These are phyloP conservation scores for Pachyrhizus erosus DNA, from an alignment of 306 rosid species.

Conservation along the genomic window DNA sequence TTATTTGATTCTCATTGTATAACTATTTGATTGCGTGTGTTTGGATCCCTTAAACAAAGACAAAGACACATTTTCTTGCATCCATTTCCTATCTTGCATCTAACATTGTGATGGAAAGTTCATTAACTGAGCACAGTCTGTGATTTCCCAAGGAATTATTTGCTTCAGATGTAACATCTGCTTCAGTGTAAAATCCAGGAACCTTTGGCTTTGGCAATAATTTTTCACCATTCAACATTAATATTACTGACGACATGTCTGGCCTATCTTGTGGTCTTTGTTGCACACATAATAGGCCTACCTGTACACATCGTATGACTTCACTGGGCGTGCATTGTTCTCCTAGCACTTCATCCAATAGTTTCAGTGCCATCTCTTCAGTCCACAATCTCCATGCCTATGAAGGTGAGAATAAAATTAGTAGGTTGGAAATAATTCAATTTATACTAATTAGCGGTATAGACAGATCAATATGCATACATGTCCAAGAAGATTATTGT, in stretches of 20 bases:
- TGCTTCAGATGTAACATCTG: not conserved
- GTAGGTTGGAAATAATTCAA: not conserved
- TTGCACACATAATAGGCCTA: constrained; percentile 31
- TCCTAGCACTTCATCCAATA: not conserved
- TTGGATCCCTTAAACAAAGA: not conserved
- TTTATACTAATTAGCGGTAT: not conserved
- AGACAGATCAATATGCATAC: not conserved
- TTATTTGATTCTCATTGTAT: not conserved
- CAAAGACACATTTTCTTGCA: not conserved
- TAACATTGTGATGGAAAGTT: not conserved
- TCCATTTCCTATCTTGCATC: constrained; percentile 18
- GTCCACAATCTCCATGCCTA: constrained; percentile 34
- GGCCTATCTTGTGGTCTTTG: constrained; percentile 28
- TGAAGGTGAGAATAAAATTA: not conserved
- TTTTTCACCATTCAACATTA: constrained; percentile 26
- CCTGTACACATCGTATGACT: constrained; percentile 17
- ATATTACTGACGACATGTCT: constrained; percentile 1
- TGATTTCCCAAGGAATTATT: not conserved
- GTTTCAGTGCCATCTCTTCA: not conserved
- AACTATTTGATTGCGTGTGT: not conserved
- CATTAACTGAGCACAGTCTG: not conserved
- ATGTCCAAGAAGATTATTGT: constrained; percentile 33
- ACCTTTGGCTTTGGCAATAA: not conserved
- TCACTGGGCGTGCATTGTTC: not conserved
- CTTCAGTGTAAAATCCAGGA: constrained; percentile 29